Evolutionary conservation across 139 green algal genomes (phyloP).

Genomic region (Picochlorum sp.): DNA sequence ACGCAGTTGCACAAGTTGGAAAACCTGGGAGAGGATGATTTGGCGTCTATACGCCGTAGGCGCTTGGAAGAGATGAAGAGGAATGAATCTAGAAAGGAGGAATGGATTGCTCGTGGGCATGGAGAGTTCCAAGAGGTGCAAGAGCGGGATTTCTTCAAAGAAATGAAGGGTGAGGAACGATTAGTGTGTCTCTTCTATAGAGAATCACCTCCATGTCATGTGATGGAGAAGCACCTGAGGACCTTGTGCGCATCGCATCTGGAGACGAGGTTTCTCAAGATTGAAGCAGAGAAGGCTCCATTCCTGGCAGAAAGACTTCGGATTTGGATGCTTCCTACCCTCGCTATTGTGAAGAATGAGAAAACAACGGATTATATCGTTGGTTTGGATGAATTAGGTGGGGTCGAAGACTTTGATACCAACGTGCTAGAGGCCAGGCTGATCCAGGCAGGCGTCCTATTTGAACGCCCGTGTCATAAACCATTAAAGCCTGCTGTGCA

Average conservation of each 20-base stretch:
- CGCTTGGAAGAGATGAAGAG: constrained; percentile 53
- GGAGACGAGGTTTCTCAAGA: constrained; percentile 86
- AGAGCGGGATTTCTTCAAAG: constrained; percentile 94
- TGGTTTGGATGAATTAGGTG: constrained; percentile 63
- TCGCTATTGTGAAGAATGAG: constrained; percentile 80
- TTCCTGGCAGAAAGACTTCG: constrained; percentile 79
- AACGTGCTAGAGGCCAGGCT: constrained; percentile 12
- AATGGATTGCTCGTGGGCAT: constrained; percentile 83
- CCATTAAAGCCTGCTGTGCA: constrained; percentile 21
- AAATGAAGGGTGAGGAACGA: constrained; percentile 86
- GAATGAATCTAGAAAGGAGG: constrained; percentile 56
- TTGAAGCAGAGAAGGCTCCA: constrained; percentile 92
- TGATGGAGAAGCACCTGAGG: constrained; percentile 40
- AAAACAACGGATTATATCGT: constrained; percentile 80
- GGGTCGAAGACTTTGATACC: constrained; percentile 49
- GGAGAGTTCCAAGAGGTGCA: constrained; percentile 72
- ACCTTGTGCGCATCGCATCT: constrained; percentile 32
- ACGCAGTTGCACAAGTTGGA: constrained; percentile 73
- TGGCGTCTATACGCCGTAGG: constrained; percentile 64
- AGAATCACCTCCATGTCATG: constrained; percentile 83
- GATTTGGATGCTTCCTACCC: constrained; percentile 90
- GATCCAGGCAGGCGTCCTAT: constrained; percentile 13
- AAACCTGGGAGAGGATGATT: constrained; percentile 82
- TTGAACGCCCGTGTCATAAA: constrained; percentile 17
- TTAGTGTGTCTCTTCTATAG: constrained; percentile 88